Conservation (phyloP, 176 grass and related monocot species). For the Urochloa ruziziensis region DNA sequence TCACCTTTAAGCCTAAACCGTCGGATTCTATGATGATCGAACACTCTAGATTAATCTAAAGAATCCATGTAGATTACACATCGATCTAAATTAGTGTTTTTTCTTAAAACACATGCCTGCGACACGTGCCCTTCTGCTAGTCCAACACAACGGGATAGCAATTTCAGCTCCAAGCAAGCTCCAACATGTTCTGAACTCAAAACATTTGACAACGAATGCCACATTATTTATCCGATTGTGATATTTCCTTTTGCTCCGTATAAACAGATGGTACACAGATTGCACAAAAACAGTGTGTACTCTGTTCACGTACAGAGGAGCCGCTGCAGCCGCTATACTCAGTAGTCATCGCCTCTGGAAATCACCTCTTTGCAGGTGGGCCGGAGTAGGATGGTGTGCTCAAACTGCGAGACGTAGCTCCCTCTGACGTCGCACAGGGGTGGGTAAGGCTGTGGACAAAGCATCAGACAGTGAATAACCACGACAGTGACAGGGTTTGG, state of each 20-base stretch:
- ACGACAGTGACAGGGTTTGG: not conserved
- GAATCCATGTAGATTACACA: no score
- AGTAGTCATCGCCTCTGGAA: constrained; percentile 88
- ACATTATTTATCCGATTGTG: not conserved
- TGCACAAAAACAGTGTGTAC: not conserved
- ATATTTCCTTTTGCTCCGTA: not conserved
- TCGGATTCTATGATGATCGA: no score
- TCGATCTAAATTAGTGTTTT: no score
- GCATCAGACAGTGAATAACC: not conserved
- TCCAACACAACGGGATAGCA: not conserved
- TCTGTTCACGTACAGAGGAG: not conserved
- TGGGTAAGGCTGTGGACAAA: constrained; percentile 64
- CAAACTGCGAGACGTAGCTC: constrained; percentile 95
- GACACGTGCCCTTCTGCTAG: no score
- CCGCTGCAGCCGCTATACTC: constrained; percentile 15
- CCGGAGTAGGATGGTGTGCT: constrained; percentile 93
- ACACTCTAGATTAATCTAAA: no score
- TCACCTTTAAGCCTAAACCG: no score
- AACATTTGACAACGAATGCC: not conserved
- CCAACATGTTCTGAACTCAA: not conserved
- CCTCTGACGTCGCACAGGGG: constrained; percentile 85
- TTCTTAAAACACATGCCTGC: no score
- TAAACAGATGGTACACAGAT: not conserved
- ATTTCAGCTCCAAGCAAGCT: not conserved
- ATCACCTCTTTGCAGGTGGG: constrained; percentile 98